Evolutionary conservation across 306 rosid genomes (phyloP).

Genomic region (Hippophae tibetana): DNA sequence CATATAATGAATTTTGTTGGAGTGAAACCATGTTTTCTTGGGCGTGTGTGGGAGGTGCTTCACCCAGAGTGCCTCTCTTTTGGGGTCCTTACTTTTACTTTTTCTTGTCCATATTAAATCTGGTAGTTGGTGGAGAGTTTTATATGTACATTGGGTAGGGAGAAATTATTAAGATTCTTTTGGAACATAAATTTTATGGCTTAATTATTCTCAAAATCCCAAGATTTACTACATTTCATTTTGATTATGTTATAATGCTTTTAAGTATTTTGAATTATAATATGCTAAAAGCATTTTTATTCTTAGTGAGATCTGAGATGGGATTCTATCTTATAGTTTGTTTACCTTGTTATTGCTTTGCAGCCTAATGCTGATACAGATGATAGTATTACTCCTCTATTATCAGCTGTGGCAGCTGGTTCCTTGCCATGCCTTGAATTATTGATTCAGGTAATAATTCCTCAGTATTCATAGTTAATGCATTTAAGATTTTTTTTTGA

Average conservation of each 20-base stretch:
- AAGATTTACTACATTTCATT: not conserved
- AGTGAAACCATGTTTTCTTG: not conserved
- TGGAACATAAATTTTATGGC: too few relatives aligned
- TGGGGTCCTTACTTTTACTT: not conserved
- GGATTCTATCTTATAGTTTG: slow-evolving; percentile 5
- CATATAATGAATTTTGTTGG: not conserved
- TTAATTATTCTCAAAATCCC: too few relatives aligned
- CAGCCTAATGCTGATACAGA: slow-evolving; percentile 95
- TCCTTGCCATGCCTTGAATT: slow-evolving; percentile 75
- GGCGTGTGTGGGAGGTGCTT: not conserved
- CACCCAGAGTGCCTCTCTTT: not conserved
- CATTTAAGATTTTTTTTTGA: too few relatives aligned
- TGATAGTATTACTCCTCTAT: slow-evolving; percentile 76
- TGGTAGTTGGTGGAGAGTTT: not conserved
- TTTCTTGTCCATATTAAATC: not conserved
- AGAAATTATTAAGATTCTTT: too few relatives aligned
- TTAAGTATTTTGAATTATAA: slow-evolving; percentile 1
- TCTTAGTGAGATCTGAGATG: not conserved
- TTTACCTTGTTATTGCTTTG: slow-evolving; percentile 20
- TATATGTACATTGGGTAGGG: too few relatives aligned
- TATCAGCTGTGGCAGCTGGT: slow-evolving; percentile 85
- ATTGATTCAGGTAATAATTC: slow-evolving; percentile 61
- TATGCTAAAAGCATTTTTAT: not conserved
- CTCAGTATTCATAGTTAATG: slow-evolving; percentile 9
- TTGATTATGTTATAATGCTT: not conserved